Evolutionary conservation across 768 basidiomycete species (phyloP).

Genomic region (Clitopilus passeckerianus): DNA sequence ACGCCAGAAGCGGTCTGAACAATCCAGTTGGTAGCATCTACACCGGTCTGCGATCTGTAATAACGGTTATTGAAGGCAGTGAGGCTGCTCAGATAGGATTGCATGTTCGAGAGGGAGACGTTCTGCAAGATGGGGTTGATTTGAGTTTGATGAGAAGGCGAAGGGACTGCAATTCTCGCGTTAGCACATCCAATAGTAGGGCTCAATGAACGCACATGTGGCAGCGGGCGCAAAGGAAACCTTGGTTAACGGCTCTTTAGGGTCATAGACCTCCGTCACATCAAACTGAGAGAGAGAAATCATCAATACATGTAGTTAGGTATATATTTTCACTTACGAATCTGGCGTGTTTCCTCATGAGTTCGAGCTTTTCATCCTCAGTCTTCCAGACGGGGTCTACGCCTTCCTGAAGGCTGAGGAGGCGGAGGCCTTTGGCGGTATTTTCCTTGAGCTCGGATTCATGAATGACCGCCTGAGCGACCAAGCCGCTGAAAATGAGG

Average conservation of each 20-base stretch:
- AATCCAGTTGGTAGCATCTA: slow-evolving; percentile 32
- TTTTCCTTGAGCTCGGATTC: slow-evolving; percentile 18
- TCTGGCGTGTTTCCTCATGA: slow-evolving; percentile 14
- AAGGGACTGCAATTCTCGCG: slow-evolving; percentile 1
- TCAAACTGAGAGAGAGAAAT: slow-evolving; percentile 19
- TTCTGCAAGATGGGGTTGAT: slow-evolving; percentile 20
- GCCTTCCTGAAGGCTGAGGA: slow-evolving; percentile 22
- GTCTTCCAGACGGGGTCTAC: slow-evolving; percentile 26
- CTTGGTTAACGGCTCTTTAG: slow-evolving; percentile 6
- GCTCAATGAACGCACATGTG: slow-evolving; percentile 3
- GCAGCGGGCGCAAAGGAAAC: slow-evolving; percentile 4
- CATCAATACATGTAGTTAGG: neutral
- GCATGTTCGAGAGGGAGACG: slow-evolving; percentile 27
- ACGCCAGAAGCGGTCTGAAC: slow-evolving; percentile 22
- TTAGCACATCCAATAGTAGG: neutral
- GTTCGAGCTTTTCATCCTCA: slow-evolving; percentile 22
- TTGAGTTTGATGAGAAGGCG: slow-evolving; percentile 11
- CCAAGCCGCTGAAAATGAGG: slow-evolving; percentile 1
- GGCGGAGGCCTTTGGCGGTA: slow-evolving; percentile 23
- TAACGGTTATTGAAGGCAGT: slow-evolving; percentile 38
- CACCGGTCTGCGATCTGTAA: slow-evolving; percentile 31
- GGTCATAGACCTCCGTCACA: slow-evolving; percentile 25
- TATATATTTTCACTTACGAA: slow-evolving; percentile 17
- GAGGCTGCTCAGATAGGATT: slow-evolving; percentile 25
- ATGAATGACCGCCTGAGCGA: slow-evolving; percentile 11